A percentile compares a stretch with the other conserved stretches of the same genome.
Conservation (phyloP, 2,329 filamentous ascomycete genomes). For the Beauveria varroae region DNA sequence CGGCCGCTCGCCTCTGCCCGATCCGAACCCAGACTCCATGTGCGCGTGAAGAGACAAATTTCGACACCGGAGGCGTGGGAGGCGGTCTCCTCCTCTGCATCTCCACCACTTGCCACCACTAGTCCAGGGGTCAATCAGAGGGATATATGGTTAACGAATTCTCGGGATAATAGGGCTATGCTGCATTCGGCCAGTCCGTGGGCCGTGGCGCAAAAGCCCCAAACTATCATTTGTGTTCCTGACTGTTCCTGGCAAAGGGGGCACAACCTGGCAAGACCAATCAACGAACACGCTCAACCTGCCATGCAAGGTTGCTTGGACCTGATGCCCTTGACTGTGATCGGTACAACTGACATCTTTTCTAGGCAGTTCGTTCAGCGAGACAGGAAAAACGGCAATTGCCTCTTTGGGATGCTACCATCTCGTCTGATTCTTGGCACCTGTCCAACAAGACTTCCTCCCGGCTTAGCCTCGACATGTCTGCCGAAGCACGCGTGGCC, state of each 20-base stretch:
- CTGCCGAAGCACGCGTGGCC: neutral
- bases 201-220: neutral
- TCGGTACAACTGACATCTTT: neutral
- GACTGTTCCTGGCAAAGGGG: neutral
- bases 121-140: neutral
- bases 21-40: slow-evolving; percentile 6
- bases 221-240: neutral
- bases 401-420: neutral
- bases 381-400: neutral
- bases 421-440: neutral
- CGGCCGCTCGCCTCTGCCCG: neutral
- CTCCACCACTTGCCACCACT: neutral
- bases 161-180: neutral
- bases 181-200: neutral
- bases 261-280: neutral
- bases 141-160: too few species aligned
- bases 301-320: neutral
- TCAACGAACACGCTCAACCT: neutral
- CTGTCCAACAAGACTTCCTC: neutral
- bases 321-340: neutral
- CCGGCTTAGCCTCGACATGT: neutral
- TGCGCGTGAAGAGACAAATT: neutral
- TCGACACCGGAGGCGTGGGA: neutral
- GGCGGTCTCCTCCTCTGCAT: neutral
- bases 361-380: neutral